Evolutionary conservation across 768 basidiomycete species (phyloP), one percentile per base, ranked within the genome.

Genomic region (Butyriboletus loyo): DNA sequence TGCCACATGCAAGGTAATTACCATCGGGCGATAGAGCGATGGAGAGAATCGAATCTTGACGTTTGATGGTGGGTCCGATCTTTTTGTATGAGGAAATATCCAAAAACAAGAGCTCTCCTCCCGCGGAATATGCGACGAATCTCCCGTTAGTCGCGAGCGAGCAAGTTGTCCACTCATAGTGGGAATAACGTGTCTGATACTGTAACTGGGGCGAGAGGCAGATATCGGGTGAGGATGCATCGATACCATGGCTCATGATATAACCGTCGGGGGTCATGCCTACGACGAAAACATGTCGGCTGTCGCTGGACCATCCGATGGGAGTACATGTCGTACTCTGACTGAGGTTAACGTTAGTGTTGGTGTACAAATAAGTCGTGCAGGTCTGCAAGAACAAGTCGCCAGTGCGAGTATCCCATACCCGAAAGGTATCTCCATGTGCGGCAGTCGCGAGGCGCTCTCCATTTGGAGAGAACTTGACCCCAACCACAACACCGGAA

Each of bases 381-480:
- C 3, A 0, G 17, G 15, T 46, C 32, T 34, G 22, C 9, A 4
- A 17, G 15, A 24, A 0, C 15, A 46, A 7, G 15, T 11, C 13
- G 21, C 44, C 49, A 1, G 54, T 39, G 25, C 7, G 21, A 32
- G 46, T 4, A n/a, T 57, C 50, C 49, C 55, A 58, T 25, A 49
- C 19, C 4, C 42, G 46, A 27, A 58, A 46, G 2, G 27, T 9
- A 19, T 34, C 49, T 7, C 36, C 24, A 10, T 32, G 42, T 4
- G 55, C 47, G 6, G 30, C 46, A 1, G 45, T 52, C 3, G 50
- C 50, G 0, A 58, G 41, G 6, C 24, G 42, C 2, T 46, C 19
- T 4, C 49, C 55, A 5, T 11, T 7, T 0, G 55, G 57, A 10
- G 50, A 57, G 25, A 58, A 57, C 4, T 46, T 52, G 37, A 57